These are phyloP conservation scores for Heritiera fomes DNA, from an alignment of 345 rosid species.

Conservation along the genomic window DNA sequence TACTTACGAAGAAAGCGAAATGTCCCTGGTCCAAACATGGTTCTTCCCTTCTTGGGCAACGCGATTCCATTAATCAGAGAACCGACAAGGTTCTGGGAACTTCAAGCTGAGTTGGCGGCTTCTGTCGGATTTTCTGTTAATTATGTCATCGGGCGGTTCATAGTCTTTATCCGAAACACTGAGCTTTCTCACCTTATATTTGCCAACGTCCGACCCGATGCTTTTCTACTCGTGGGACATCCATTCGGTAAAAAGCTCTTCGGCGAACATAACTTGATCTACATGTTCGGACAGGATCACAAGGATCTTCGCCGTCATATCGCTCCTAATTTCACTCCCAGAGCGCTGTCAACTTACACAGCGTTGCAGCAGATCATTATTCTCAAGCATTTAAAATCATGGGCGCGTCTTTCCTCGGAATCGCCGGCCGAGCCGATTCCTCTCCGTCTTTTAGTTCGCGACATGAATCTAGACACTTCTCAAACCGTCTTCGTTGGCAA, in stretches of 20 bases:
- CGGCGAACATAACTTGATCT: slow-evolving; percentile 82
- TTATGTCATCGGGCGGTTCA: slow-evolving; percentile 68
- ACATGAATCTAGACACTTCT: slow-evolving; percentile 82
- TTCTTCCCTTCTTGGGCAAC: slow-evolving; percentile 69
- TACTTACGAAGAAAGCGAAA: slow-evolving; percentile 60
- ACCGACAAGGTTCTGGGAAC: slow-evolving; percentile 76
- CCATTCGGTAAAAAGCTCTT: slow-evolving; percentile 87
- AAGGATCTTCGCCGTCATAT: slow-evolving; percentile 75
- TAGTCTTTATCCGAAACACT: slow-evolving; percentile 55
- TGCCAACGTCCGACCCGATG: slow-evolving; percentile 80
- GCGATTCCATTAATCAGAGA: slow-evolving; percentile 49
- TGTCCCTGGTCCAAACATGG: slow-evolving; percentile 59
- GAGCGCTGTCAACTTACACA: slow-evolving; percentile 74
- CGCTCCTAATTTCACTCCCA: slow-evolving; percentile 80
- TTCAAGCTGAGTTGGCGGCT: slow-evolving; percentile 43
- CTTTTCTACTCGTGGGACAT: slow-evolving; percentile 72
- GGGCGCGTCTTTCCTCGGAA: slow-evolving; percentile 41
- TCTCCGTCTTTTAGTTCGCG: slow-evolving; percentile 58
- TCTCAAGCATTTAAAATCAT: slow-evolving; percentile 51
- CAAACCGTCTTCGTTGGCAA: slow-evolving; percentile 86
- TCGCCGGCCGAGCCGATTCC: slow-evolving; percentile 26
- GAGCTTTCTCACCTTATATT: slow-evolving; percentile 74
- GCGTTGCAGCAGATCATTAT: slow-evolving; percentile 63
- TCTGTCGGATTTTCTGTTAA: slow-evolving; percentile 61
- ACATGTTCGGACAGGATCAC: slow-evolving; percentile 83